phyloP scores from a whole-genome alignment of 441 rosid species.

The Daphne laureola region DNA sequence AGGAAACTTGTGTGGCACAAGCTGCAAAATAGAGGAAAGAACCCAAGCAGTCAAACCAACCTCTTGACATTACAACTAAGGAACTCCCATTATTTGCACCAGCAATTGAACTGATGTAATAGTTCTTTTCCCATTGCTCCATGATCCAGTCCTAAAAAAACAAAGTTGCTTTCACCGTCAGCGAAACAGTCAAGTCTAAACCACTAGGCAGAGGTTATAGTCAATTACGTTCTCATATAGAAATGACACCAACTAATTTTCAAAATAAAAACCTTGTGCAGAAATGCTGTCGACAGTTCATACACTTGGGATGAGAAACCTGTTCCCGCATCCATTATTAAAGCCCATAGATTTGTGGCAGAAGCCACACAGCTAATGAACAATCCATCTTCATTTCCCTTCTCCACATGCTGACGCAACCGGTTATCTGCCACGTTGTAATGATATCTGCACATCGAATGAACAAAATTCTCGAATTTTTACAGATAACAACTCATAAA shows the following conservation, averaged over 20 bases:
- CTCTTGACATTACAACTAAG: conserved; percentile 79
- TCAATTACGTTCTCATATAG: conserved; percentile 4
- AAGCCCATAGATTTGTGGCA: conserved; percentile 78
- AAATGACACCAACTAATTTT: neutral
- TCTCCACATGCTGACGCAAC: conserved; percentile 73
- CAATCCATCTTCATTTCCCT: conserved; percentile 87
- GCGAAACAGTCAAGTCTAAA: conserved; percentile 11
- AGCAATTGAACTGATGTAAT: conserved; percentile 71
- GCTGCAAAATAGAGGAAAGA: neutral
- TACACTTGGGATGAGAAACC: conserved; percentile 79
- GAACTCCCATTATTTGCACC: conserved; percentile 76
- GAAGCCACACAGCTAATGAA: conserved; percentile 87
- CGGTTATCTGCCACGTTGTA: conserved; percentile 86
- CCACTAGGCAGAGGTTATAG: conserved; percentile 4
- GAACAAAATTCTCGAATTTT: conserved; percentile 5
- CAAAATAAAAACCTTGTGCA: conserved; percentile 61
- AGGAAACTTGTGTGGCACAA: neutral
- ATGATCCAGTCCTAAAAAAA: conserved; percentile 73
- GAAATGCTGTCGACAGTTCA: conserved; percentile 65
- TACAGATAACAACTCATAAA: neutral
- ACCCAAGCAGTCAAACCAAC: conserved; percentile 22
- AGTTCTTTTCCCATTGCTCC: conserved; percentile 85
- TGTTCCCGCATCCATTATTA: conserved; percentile 96
- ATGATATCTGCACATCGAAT: conserved; percentile 58
- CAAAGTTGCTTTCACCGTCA: conserved; percentile 9